These are phyloP conservation scores for Gossypium gossypioides DNA, from an alignment of 441 rosid genomes.

Conservation along the genomic window DNA sequence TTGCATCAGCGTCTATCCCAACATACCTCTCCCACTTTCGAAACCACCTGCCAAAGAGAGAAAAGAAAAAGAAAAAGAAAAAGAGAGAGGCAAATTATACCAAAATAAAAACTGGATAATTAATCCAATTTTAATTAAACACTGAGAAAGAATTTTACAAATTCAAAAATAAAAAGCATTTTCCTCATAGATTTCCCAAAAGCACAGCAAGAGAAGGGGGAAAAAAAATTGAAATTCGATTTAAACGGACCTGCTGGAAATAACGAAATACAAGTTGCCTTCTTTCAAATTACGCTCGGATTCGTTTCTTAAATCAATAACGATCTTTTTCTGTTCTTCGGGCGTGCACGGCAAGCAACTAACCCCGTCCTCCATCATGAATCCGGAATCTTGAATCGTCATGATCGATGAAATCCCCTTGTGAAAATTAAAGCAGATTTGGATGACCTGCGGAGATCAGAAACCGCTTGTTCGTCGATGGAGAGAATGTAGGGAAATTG, in stretches of 20 bases:
- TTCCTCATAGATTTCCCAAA: neutral
- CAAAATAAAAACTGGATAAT: neutral
- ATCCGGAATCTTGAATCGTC: slow-evolving; percentile 42
- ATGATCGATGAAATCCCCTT: slow-evolving; percentile 19
- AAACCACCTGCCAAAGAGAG: slow-evolving; percentile 53
- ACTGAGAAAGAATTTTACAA: neutral
- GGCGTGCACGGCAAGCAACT: slow-evolving; percentile 50
- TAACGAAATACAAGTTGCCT: slow-evolving; percentile 63
- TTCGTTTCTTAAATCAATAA: slow-evolving; percentile 38
- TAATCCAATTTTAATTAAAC: neutral
- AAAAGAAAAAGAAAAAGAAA: neutral
- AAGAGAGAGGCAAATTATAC: neutral
- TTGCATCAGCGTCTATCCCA: slow-evolving; percentile 28
- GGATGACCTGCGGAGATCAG: slow-evolving; percentile 10
- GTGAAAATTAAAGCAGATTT: neutral
- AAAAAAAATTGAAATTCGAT: neutral
- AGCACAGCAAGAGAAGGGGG: neutral
- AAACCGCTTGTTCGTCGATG: neutral
- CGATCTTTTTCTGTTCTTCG: slow-evolving; percentile 57
- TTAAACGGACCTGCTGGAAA: slow-evolving; percentile 47
- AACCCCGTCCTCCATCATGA: slow-evolving; percentile 43
- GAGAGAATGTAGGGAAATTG: slow-evolving; percentile 13
- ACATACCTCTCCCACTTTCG: slow-evolving; percentile 64
- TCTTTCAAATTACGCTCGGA: slow-evolving; percentile 53
- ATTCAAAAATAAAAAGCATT: neutral